Evolutionary conservation across 192 early-diverging fungal genomes (phyloP).

Genomic region (Backusella psychrophila): DNA sequence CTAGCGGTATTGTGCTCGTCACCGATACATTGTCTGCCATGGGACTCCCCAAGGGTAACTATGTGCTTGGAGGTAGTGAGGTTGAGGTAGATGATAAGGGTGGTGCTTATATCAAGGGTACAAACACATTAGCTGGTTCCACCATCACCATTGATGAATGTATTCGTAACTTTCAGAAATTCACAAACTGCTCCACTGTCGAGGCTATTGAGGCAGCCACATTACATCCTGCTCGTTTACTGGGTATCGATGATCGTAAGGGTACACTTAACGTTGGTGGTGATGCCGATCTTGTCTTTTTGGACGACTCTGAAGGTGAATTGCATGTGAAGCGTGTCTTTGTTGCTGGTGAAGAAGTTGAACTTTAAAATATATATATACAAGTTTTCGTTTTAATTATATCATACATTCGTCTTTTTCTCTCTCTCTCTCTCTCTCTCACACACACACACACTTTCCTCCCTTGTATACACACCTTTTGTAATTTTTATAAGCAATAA

Average conservation of each 20-base stretch:
- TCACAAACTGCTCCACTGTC: constrained; percentile 71
- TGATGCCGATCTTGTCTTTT: constrained; percentile 76
- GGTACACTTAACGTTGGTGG: constrained; percentile 70
- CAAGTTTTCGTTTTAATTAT: background rate
- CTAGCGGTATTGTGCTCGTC: constrained; percentile 71
- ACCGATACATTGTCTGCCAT: constrained; percentile 81
- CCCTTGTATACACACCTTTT: background rate
- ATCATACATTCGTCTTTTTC: background rate
- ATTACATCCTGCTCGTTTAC: constrained; percentile 69
- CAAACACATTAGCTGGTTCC: constrained; percentile 71
- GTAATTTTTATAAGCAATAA: constrained; percentile 1
- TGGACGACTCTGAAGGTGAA: constrained; percentile 53
- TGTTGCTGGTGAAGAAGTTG: constrained; percentile 64
- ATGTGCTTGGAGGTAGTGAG: constrained; percentile 53
- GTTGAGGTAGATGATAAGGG: constrained; percentile 36
- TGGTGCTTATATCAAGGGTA: constrained; percentile 75
- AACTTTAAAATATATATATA: background rate
- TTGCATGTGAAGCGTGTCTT: constrained; percentile 65
- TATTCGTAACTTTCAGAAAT: constrained; percentile 76
- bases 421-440: background rate
- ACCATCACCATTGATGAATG: constrained; percentile 69
- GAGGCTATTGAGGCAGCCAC: constrained; percentile 84
- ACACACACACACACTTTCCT: background rate
- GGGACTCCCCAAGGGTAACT: constrained; percentile 67
- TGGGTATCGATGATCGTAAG: constrained; percentile 72